Conservation (phyloP, 73 alveolate genomes). For the Tetrahymena thermophila region DNA sequence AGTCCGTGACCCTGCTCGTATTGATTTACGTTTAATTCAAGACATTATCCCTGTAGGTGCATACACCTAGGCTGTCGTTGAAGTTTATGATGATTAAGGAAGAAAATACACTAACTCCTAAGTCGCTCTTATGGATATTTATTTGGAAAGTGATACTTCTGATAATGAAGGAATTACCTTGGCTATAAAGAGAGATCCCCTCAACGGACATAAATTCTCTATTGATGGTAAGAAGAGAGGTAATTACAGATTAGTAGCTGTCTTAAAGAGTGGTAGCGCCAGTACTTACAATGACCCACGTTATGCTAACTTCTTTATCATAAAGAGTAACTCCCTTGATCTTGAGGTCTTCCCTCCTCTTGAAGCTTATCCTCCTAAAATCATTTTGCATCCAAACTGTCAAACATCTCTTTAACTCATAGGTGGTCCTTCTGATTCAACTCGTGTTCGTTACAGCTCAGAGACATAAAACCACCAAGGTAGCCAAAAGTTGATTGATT, state of each 20-base stretch:
- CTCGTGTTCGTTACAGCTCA: not conserved
- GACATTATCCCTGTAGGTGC: not conserved
- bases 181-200: not conserved
- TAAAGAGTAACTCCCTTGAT: not conserved
- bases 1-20: not conserved
- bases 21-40: not conserved
- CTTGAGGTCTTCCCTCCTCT: not conserved
- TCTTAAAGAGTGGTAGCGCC: not conserved
- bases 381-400: not conserved
- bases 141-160: not conserved
- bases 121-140: not conserved
- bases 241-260: not conserved
- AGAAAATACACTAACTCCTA: not conserved
- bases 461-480: not conserved
- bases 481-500: not conserved
- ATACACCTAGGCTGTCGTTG: not conserved
- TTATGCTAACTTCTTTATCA: not conserved
- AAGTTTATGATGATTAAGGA: not conserved
- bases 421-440: not conserved
- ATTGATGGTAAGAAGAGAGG: not conserved
- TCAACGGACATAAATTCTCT: not conserved
- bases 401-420: not conserved
- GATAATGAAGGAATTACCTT: not conserved
- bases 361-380: conserved; percentile 1
- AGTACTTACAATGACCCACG: not conserved